phyloP scores from a whole-genome alignment of 108 stramenopile species.

The Discostella pseudostelligera region DNA sequence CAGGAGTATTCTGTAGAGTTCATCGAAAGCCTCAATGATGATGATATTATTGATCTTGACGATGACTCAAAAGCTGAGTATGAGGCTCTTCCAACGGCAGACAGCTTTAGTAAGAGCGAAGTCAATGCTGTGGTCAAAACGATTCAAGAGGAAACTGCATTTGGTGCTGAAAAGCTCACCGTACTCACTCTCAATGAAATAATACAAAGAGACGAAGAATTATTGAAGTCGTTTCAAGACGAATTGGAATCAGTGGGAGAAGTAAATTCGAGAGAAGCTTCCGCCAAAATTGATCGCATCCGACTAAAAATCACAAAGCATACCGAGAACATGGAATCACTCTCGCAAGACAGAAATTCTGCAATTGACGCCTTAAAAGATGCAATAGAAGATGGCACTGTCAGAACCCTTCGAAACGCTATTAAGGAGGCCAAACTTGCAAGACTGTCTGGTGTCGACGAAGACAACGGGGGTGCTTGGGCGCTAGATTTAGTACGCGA shows the following conservation, averaged over 20 bases:
- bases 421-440: conserved; percentile 76
- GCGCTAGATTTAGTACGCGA: conserved; percentile 76
- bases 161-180: conserved; percentile 63
- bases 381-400: conserved; percentile 88
- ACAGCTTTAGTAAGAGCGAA: conserved; percentile 78
- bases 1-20: conserved; percentile 68
- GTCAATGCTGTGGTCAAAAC: conserved; percentile 66
- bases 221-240: conserved; percentile 60
- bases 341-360: conserved; percentile 49
- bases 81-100: conserved; percentile 69
- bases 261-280: conserved; percentile 54
- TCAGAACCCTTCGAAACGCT: conserved; percentile 73
- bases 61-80: conserved; percentile 86
- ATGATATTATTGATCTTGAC: conserved; percentile 84
- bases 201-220: conserved; percentile 54
- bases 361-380: conserved; percentile 72
- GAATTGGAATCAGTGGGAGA: conserved; percentile 59
- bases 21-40: conserved; percentile 76
- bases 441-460: conserved; percentile 66
- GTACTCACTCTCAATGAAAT: conserved; percentile 78
- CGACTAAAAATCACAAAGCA: conserved; percentile 59
- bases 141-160: conserved; percentile 80
- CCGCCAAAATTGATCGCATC: conserved; percentile 63
- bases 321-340: conserved; percentile 39
- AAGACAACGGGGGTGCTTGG: conserved; percentile 76